Evolutionary conservation across 257 asterid genomes (phyloP), one percentile per base, ranked within the genome.

Genomic region (Solanum infundibuliforme): DNA sequence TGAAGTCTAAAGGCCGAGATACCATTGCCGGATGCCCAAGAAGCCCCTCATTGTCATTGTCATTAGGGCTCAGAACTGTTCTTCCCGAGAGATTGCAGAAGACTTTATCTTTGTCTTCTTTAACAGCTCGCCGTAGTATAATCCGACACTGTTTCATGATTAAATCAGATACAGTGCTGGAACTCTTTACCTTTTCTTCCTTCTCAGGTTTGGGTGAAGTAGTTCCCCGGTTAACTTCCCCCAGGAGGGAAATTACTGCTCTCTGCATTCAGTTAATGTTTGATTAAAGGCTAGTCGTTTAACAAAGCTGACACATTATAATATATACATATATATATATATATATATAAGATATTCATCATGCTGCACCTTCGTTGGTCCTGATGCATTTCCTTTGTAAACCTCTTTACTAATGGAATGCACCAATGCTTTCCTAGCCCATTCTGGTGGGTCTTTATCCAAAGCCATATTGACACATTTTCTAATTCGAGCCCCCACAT

Each of bases 371-470:
- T 97, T 97, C 82, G 99, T 97, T 36, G 99, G 99, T 71, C 99
- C 99, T 13, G 99, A 95, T 85, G 99, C 99, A 89, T 97, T 97
- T 74, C 99, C 98, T 91, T 97, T 97, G 92, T 97, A 97, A 27
- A 97, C 99, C 85, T 95, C 98, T 93, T 94, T 97, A 81, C 99
- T 96, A 82, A 97, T 97, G 25, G 98, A 95, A 91, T 97, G 97
- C 90, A 92, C 95, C 93, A 97, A 89, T 77, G 87, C 90, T 90
- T 85, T 90, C 89, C 86, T 96, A 66, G 98, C 99, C 98, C 98
- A 97, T 89, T 95, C 98, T 60, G 99, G 99, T 68, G 99, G 99
- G 62, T 93, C 92, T 88, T 35, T 94, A 75, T 74, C 92, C 90
- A 97, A 88, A 87, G 99, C 99, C 88, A 94, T 98, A 91, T 95